phyloP scores from a whole-genome alignment of 2,329 filamentous ascomycete species.

The Microcyclosporella mali region DNA sequence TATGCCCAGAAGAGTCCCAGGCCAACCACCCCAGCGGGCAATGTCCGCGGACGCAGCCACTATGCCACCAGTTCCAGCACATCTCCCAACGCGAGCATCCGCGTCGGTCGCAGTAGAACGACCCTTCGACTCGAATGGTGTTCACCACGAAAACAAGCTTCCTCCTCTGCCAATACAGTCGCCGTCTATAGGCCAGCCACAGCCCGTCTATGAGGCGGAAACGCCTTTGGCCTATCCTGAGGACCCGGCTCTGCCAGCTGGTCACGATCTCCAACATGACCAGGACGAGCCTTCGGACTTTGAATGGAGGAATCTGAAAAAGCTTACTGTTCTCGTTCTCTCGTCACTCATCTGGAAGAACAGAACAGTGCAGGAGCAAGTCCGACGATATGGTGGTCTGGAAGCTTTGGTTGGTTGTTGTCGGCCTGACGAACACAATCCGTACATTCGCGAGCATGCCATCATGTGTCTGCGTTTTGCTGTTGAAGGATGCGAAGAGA shows the following conservation, averaged over 20 bases:
- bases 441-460: conserved; percentile 86
- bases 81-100: conserved; percentile 4
- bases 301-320: conserved; percentile 80
- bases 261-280: conserved; percentile 34
- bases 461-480: conserved; percentile 79
- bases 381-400: conserved; percentile 77
- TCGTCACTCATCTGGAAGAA: conserved; percentile 85
- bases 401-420: conserved; percentile 85
- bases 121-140: conserved; percentile 51
- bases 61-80: conserved; percentile 8
- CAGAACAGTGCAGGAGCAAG: conserved; percentile 76
- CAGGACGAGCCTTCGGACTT: conserved; percentile 60
- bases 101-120: conserved; percentile 52
- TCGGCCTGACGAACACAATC: conserved; percentile 85
- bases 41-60: conserved; percentile 25
- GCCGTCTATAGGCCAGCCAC: conserved; percentile 39
- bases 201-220: conserved; percentile 39
- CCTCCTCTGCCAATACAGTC: conserved; percentile 31
- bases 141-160: conserved; percentile 14
- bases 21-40: conserved; percentile 19
- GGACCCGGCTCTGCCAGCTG: conserved; percentile 29
- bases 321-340: conserved; percentile 83
- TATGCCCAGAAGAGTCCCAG: conserved; percentile 22
- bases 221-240: conserved; percentile 37
- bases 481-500: conserved; percentile 62